A percentile compares a stretch with the other conserved stretches of the same genome.
These are phyloP conservation scores for Starmerella floricola DNA, from an alignment of 805 yeast species.

Conservation along the genomic window DNA sequence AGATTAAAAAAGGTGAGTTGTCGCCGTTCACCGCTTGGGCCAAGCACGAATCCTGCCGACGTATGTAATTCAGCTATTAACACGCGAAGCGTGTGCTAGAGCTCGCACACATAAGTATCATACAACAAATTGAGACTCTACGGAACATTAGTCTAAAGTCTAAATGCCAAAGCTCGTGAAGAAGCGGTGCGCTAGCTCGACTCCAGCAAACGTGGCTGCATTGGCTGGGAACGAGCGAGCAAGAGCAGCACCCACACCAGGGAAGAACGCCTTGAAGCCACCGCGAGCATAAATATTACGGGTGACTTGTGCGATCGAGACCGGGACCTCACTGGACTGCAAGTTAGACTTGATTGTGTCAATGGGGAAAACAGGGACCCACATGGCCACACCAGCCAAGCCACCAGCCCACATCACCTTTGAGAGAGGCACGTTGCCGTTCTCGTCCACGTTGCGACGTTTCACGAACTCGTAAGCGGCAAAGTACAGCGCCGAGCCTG, in stretches of 20 bases:
- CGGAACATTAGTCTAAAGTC: conserved; percentile 3
- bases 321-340: conserved; percentile 46
- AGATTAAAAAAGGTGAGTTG: not conserved
- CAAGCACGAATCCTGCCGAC: too few relatives aligned
- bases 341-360: conserved; percentile 85
- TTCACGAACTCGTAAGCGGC: conserved; percentile 86
- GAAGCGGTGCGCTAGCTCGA: conserved; percentile 52
- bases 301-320: conserved; percentile 53
- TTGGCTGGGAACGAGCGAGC: conserved; percentile 94
- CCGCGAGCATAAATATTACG: conserved; percentile 56
- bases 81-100: too few relatives aligned
- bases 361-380: conserved; percentile 90
- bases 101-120: not conserved
- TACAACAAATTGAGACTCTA: not conserved
- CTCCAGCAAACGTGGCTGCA: conserved; percentile 97
- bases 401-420: conserved; percentile 90
- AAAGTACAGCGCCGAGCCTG: conserved; percentile 90
- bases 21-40: too few relatives aligned
- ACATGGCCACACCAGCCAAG: conserved; percentile 91
- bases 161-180: conserved; percentile 23
- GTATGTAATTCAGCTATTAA: too few relatives aligned
- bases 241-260: conserved; percentile 93
- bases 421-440: conserved; percentile 45
- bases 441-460: conserved; percentile 33
- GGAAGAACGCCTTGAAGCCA: conserved; percentile 87